phyloP scores from a whole-genome alignment of 306 rosid species.

The Crotalaria pallida region DNA sequence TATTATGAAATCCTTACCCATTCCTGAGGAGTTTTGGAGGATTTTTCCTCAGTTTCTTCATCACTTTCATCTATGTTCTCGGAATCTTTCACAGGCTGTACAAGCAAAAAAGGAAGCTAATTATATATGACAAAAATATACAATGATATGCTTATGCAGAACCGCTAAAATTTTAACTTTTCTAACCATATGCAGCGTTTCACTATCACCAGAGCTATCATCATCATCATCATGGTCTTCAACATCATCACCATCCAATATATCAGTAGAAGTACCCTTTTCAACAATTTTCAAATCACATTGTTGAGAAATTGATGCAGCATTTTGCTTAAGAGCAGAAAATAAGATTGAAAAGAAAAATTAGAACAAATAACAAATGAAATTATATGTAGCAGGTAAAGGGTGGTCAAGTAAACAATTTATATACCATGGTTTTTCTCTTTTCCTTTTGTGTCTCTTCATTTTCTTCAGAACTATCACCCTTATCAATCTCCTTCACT shows the following conservation, averaged over 20 bases:
- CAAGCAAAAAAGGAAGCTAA: constrained; percentile 3
- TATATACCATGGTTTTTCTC: constrained; percentile 27
- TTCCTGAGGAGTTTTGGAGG: constrained; percentile 28
- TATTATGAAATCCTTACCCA: constrained; percentile 24
- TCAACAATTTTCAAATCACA: constrained; percentile 5
- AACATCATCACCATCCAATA: background rate
- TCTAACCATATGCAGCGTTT: background rate
- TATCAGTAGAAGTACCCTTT: constrained; percentile 22
- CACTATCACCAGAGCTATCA: background rate
- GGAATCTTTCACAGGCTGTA: constrained; percentile 12
- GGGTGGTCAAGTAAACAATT: background rate
- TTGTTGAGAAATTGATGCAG: constrained; percentile 8
- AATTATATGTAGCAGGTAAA: background rate
- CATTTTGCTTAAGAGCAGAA: background rate
- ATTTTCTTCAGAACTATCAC: constrained; percentile 38
- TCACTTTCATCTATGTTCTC: background rate
- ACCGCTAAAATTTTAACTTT: constrained; percentile 15
- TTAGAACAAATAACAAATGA: background rate
- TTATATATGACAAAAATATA: background rate
- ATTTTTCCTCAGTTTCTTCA: constrained; percentile 15
- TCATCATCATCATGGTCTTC: background rate
- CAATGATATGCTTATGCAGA: background rate
- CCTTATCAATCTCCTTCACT: constrained; percentile 31
- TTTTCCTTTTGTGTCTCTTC: constrained; percentile 39
- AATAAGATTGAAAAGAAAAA: background rate